Percentiles rank a stretch among this genome's conserved stretches.
Evolutionary conservation across 495 filamentous ascomycete species (phyloP).

Genomic region (Pyronema omphalodes): DNA sequence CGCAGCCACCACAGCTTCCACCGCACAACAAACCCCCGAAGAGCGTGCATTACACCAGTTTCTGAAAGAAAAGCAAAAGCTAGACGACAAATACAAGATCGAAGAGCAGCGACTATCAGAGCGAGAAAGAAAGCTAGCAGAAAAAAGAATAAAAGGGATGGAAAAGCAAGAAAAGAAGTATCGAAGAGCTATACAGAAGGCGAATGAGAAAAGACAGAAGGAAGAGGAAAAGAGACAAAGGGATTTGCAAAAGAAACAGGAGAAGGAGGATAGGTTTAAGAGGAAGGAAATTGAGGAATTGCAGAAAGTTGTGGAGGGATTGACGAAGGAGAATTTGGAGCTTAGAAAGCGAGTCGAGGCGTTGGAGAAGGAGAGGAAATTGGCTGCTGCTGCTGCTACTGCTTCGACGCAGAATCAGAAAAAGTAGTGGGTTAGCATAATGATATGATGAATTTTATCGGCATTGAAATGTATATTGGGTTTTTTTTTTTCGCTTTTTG

Average conservation of each 20-base stretch:
- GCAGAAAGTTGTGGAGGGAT: slow-evolving; percentile 36
- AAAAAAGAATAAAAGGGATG: slow-evolving; percentile 44
- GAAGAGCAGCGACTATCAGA: slow-evolving; percentile 31
- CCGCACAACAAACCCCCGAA: slow-evolving; percentile 29
- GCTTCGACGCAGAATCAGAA: too few relatives aligned
- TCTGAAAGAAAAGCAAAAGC: slow-evolving; percentile 45
- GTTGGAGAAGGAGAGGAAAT: slow-evolving; percentile 40
- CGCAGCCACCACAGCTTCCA: slow-evolving; percentile 14
- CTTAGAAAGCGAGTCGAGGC: slow-evolving; percentile 40
- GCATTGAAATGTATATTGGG: too few relatives aligned
- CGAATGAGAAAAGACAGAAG: slow-evolving; percentile 38
- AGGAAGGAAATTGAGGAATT: slow-evolving; percentile 35
- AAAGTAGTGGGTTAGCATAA: too few relatives aligned
- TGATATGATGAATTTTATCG: too few relatives aligned
- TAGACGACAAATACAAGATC: slow-evolving; percentile 47
- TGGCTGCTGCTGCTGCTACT: slow-evolving; percentile 19
- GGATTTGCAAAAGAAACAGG: slow-evolving; percentile 20
- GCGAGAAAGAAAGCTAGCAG: slow-evolving; percentile 38
- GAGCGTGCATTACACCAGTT: slow-evolving; percentile 64
- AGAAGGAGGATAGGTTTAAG: slow-evolving; percentile 22
- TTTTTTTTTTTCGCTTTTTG: too few relatives aligned
- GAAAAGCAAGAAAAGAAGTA: slow-evolving; percentile 45
- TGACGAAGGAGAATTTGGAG: slow-evolving; percentile 42
- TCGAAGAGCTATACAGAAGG: slow-evolving; percentile 39
- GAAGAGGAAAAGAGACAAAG: slow-evolving; percentile 32